A percentile compares a stretch with the other conserved stretches of the same genome.
Evolutionary conservation across 768 basidiomycete species (phyloP).

Genomic region (Pisolithus marmoratus): DNA sequence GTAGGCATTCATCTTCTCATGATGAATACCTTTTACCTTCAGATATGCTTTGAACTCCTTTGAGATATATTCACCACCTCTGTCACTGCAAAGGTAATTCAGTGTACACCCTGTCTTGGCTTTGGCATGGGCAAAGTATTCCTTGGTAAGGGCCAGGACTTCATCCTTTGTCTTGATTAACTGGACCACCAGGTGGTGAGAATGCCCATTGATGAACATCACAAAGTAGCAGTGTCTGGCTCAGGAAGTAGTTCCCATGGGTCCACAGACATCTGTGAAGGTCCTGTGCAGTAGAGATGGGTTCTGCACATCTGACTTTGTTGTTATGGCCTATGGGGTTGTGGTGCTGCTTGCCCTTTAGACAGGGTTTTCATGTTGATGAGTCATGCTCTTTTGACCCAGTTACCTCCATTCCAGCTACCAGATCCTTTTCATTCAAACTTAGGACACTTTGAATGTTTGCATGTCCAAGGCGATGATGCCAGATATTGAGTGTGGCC

Average conservation of each 20-base stretch:
- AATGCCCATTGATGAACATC: no score
- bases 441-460: not conserved
- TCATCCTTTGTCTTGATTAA: constrained; percentile 13
- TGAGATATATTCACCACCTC: constrained; percentile 18
- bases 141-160: constrained; percentile 4
- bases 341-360: no score
- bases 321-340: no score
- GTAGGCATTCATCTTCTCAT: constrained; percentile 14
- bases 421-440: constrained; percentile 2
- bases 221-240: no score
- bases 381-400: not conserved
- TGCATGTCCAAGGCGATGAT: not conserved
- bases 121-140: constrained; percentile 7
- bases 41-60: constrained; percentile 4
- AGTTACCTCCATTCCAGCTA: constrained; percentile 1
- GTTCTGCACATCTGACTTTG: no score
- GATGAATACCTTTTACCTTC: constrained; percentile 7
- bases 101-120: constrained; percentile 8
- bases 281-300: no score
- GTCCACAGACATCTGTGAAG: no score
- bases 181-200: no score
- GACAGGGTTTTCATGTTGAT: constrained; percentile 8
- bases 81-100: constrained; percentile 17
- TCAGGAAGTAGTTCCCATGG: no score
- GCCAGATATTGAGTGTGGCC: no score